phyloP scores from a whole-genome alignment of 306 rosid species.

The Castanea mollissima region DNA sequence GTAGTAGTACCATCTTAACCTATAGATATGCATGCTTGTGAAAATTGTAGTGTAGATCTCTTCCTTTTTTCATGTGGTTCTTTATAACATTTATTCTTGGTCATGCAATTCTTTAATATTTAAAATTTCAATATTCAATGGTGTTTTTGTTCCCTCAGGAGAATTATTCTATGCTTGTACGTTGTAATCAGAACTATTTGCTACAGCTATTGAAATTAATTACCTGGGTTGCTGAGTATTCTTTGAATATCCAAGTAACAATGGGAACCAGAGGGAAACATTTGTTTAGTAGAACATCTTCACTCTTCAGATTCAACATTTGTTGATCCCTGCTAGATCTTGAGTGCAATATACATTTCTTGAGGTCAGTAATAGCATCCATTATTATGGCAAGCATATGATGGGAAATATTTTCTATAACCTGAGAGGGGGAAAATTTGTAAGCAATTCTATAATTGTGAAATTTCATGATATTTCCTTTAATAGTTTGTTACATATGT shows the following conservation, averaged over 20 bases:
- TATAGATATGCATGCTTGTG: neutral
- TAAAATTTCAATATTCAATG: constrained; percentile 12
- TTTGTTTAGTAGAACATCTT: constrained; percentile 68
- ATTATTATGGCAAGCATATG: too few species aligned
- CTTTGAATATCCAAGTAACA: constrained; percentile 73
- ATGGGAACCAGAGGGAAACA: too few species aligned
- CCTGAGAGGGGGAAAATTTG: too few species aligned
- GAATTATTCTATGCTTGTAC: constrained; percentile 18
- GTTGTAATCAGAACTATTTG: constrained; percentile 22
- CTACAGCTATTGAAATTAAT: constrained; percentile 88
- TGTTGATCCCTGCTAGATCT: constrained; percentile 68
- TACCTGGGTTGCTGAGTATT: constrained; percentile 64
- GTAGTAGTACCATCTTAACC: neutral
- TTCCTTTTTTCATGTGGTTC: neutral
- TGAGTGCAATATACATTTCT: constrained; percentile 71
- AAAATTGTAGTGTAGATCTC: constrained; percentile 7
- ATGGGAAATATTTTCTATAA: too few species aligned
- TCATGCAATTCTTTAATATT: constrained; percentile 15
- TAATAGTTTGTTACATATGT: too few species aligned
- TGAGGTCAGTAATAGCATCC: constrained; percentile 47
- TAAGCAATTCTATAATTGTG: too few species aligned
- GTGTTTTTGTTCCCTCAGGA: constrained; percentile 18
- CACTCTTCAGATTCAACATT: constrained; percentile 39
- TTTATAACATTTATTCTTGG: neutral
- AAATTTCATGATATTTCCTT: too few species aligned